Evolutionary conservation across 2,329 filamentous ascomycete genomes (phyloP).

Genomic region (Ascochyta pisi): DNA sequence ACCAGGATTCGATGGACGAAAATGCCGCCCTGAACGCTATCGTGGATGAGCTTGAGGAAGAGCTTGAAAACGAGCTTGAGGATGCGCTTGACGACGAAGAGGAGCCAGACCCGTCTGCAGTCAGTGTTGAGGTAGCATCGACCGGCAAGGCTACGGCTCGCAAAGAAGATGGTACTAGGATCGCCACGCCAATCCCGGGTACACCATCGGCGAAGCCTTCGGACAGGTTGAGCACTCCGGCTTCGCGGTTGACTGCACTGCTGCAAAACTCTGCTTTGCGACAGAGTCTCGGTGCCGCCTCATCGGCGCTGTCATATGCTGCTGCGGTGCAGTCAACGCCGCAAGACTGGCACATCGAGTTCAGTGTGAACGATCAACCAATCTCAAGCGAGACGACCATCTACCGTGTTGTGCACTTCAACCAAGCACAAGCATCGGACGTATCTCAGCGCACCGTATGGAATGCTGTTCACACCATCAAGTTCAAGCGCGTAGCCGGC

Average conservation of each 20-base stretch:
- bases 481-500: conserved; percentile 84
- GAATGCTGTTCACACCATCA: conserved; percentile 89
- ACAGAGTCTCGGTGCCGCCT: conserved; percentile 35
- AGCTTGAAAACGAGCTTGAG: conserved; percentile 65
- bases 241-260: conserved; percentile 40
- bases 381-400: conserved; percentile 94
- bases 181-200: conserved; percentile 78
- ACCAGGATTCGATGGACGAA: conserved; percentile 73
- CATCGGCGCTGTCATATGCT: conserved; percentile 78
- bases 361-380: conserved; percentile 82
- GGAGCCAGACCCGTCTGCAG: conserved; percentile 82
- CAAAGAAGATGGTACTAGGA: conserved; percentile 87
- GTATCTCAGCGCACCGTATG: conserved; percentile 79
- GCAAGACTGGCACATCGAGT: conserved; percentile 97
- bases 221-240: conserved; percentile 39
- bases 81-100: conserved; percentile 43
- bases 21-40: conserved; percentile 76
- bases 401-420: conserved; percentile 88
- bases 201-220: conserved; percentile 43
- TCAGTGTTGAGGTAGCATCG: conserved; percentile 87
- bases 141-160: conserved; percentile 88
- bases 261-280: conserved; percentile 44
- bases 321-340: conserved; percentile 80
- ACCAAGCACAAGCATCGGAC: conserved; percentile 67
- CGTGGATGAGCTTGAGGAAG: conserved; percentile 87